Conservation (phyloP, 306 rosid species). For the Cajanus cajan region DNA sequence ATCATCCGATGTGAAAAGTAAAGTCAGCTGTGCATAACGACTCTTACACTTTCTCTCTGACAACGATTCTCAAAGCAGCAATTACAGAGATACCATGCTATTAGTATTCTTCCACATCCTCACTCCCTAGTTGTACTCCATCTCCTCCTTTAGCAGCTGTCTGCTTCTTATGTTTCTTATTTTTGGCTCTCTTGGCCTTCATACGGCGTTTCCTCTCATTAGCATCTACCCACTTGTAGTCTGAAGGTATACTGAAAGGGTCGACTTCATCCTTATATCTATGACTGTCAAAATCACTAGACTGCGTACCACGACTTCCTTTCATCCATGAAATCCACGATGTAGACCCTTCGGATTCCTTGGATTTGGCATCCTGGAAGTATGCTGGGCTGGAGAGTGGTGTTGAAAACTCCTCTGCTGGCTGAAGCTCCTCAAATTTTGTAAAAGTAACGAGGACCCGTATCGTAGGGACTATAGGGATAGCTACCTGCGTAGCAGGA, state of each 20-base stretch:
- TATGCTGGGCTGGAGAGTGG: slow-evolving; percentile 95
- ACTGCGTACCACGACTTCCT: slow-evolving; percentile 72
- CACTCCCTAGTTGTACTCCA: slow-evolving; percentile 53
- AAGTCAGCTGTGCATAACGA: slow-evolving; percentile 52
- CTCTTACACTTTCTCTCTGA: slow-evolving; percentile 42
- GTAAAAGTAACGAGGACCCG: slow-evolving; percentile 91
- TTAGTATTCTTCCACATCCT: slow-evolving; percentile 57
- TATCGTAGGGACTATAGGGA: slow-evolving; percentile 92
- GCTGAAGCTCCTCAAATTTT: slow-evolving; percentile 96
- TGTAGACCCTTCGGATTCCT: slow-evolving; percentile 80
- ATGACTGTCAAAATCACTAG: slow-evolving; percentile 80
- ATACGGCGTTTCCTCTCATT: slow-evolving; percentile 91
- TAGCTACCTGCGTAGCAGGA: slow-evolving; percentile 70
- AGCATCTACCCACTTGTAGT: slow-evolving; percentile 95
- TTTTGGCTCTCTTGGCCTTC: slow-evolving; percentile 92
- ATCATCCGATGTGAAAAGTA: slow-evolving; percentile 49
- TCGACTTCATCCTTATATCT: slow-evolving; percentile 76
- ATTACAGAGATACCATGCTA: slow-evolving; percentile 21
- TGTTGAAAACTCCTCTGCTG: slow-evolving; percentile 91
- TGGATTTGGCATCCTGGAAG: slow-evolving; percentile 91
- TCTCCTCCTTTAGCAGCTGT: slow-evolving; percentile 57
- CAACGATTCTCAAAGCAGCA: slow-evolving; percentile 34
- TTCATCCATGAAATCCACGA: slow-evolving; percentile 99
- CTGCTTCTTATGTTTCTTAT: slow-evolving; percentile 74
- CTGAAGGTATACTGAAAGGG: slow-evolving; percentile 90